Percentiles rank a stretch among this genome's conserved stretches.
Conservation (phyloP, 2,329 filamentous ascomycete genomes). For the Fusarium pseudonygamai region DNA sequence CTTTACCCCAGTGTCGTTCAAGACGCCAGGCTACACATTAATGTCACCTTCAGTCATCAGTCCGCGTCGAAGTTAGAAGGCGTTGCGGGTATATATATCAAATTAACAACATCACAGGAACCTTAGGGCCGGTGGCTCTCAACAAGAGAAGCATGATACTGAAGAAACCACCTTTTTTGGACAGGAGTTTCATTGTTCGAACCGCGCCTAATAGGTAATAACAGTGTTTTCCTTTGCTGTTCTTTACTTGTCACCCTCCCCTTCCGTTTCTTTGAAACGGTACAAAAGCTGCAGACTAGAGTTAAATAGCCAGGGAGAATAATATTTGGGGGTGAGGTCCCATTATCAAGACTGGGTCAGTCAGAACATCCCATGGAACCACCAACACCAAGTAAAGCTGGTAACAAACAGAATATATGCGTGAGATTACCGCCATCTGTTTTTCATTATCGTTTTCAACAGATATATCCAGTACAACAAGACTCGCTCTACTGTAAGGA, state of each 20-base stretch:
- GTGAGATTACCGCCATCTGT: background rate
- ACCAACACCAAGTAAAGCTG: background rate
- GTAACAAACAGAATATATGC: background rate
- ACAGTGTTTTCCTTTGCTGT: background rate
- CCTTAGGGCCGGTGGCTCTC: no score
- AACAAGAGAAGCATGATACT: no score
- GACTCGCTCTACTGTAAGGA: constrained; percentile 50
- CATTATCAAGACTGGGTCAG: background rate
- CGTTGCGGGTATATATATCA: no score
- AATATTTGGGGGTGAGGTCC: background rate
- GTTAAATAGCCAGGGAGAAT: background rate
- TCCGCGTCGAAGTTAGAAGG: background rate
- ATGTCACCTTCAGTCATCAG: background rate
- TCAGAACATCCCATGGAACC: background rate
- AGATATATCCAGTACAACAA: constrained; percentile 51
- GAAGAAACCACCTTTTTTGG: no score
- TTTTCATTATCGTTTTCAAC: constrained; percentile 55
- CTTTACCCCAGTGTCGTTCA: background rate
- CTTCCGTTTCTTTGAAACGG: background rate
- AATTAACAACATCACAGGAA: no score
- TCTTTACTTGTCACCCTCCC: background rate
- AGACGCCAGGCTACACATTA: background rate
- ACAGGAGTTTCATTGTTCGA: no score
- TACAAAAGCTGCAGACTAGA: background rate
- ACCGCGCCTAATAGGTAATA: background rate